These are phyloP conservation scores for Crithidia fasciculata DNA, from an alignment of 208 protist species.

Conservation along the genomic window DNA sequence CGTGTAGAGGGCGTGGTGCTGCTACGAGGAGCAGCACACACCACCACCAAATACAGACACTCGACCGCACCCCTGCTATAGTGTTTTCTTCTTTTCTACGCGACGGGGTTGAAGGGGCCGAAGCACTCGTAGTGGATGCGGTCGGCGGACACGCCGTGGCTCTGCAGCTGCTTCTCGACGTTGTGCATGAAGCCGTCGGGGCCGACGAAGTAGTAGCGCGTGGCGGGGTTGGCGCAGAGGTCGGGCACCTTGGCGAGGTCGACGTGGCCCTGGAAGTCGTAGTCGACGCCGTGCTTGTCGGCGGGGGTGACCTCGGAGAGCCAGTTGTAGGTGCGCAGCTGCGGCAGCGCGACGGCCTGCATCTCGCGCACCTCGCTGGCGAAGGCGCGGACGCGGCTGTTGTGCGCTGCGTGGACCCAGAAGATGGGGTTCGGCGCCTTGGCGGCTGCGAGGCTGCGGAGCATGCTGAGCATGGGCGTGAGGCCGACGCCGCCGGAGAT, in stretches of 20 bases:
- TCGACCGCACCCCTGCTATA: not conserved
- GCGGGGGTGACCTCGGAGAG: conserved; percentile 19
- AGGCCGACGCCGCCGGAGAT: conserved; percentile 41
- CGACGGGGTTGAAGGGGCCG: conserved; percentile 38
- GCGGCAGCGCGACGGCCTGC: conserved; percentile 21
- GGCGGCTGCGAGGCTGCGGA: conserved; percentile 33
- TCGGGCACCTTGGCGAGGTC: conserved; percentile 32
- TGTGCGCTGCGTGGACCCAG: conserved; percentile 43
- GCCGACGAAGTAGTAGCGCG: conserved; percentile 44
- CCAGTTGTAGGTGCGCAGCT: conserved; percentile 38
- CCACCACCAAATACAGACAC: not conserved
- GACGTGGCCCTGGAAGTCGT: conserved; percentile 41
- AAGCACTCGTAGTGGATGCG: conserved; percentile 50
- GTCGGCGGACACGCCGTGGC: conserved; percentile 11
- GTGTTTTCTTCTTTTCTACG: no score
- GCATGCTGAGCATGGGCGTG: conserved; percentile 45
- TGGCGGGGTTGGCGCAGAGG: conserved; percentile 12
- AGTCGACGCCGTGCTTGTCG: conserved; percentile 38
- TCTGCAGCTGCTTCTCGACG: conserved; percentile 27
- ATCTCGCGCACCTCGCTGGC: conserved; percentile 24
- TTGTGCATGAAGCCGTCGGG: conserved; percentile 36
- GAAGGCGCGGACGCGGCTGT: conserved; percentile 34
- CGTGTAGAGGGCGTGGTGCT: no score
- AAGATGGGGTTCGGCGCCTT: conserved; percentile 29
- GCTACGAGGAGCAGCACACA: no score